phyloP scores from a whole-genome alignment of 495 filamentous ascomycete genomes.

The Lasiosphaeris hirsuta region DNA sequence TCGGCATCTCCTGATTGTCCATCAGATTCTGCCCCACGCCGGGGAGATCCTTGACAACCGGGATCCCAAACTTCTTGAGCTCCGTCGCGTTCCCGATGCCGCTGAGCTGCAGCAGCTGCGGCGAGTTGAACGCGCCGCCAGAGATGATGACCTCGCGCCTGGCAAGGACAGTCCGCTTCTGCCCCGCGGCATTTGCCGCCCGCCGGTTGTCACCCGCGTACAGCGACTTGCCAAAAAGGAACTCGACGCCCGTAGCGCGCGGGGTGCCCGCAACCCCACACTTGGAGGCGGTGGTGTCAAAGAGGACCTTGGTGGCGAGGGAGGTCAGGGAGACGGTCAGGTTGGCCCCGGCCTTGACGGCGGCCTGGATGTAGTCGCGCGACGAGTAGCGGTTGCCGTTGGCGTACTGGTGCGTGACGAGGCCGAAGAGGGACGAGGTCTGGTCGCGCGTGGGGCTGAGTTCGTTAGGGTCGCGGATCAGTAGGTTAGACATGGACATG shows the following conservation, averaged over 20 bases:
- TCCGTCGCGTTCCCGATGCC: slow-evolving; percentile 37
- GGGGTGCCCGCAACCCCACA: slow-evolving; percentile 18
- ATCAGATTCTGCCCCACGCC: slow-evolving; percentile 56
- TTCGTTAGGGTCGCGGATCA: slow-evolving; percentile 35
- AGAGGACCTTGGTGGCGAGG: slow-evolving; percentile 33
- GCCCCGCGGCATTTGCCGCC: slow-evolving; percentile 27
- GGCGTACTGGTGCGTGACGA: slow-evolving; percentile 30
- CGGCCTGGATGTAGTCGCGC: slow-evolving; percentile 35
- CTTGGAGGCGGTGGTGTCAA: slow-evolving; percentile 26
- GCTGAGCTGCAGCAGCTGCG: slow-evolving; percentile 49
- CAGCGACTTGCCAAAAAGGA: slow-evolving; percentile 32
- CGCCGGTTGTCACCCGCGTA: slow-evolving; percentile 30
- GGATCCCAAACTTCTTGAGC: slow-evolving; percentile 37
- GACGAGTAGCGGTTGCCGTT: slow-evolving; percentile 37
- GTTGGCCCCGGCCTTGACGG: slow-evolving; percentile 22
- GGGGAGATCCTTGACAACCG: slow-evolving; percentile 44
- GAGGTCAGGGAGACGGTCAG: slow-evolving; percentile 36
- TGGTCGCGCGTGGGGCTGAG: slow-evolving; percentile 30
- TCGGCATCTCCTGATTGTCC: slow-evolving; percentile 48
- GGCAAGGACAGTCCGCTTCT: slow-evolving; percentile 34
- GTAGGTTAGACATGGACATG: slow-evolving; percentile 24
- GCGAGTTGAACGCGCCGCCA: slow-evolving; percentile 49
- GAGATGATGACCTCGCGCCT: slow-evolving; percentile 53
- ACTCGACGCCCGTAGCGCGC: slow-evolving; percentile 33
- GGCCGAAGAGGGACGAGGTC: slow-evolving; percentile 32